These are phyloP conservation scores for Nicotiana tomentosiformis DNA, from an alignment of 257 asterid species.

Conservation along the genomic window DNA sequence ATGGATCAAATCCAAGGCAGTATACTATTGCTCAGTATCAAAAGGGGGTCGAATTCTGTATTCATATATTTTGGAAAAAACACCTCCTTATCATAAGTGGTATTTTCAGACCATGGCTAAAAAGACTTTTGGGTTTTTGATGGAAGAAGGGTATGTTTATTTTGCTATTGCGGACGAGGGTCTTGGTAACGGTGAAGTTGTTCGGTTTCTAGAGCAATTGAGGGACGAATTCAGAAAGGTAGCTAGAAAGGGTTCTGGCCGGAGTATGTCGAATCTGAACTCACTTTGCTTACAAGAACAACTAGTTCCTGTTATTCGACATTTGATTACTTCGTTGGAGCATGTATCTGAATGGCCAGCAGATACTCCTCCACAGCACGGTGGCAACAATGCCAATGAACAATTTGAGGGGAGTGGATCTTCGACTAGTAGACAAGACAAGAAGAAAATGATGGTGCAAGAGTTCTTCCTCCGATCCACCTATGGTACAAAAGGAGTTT, in stretches of 20 bases:
- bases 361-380: slow-evolving; percentile 4
- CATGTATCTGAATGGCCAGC: slow-evolving; percentile 26
- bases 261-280: slow-evolving; percentile 26
- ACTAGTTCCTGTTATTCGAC: slow-evolving; percentile 35
- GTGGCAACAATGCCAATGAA: slow-evolving; percentile 19
- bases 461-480: slow-evolving; percentile 20
- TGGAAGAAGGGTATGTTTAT: slow-evolving; percentile 43
- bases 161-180: slow-evolving; percentile 48
- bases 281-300: slow-evolving; percentile 42
- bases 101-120: slow-evolving; percentile 46
- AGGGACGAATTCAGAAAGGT: slow-evolving; percentile 40
- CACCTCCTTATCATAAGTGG: slow-evolving; percentile 66
- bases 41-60: slow-evolving; percentile 43
- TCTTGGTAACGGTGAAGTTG: slow-evolving; percentile 30
- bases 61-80: slow-evolving; percentile 40
- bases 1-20: too few relatives aligned
- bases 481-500: slow-evolving; percentile 27
- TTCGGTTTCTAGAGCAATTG: slow-evolving; percentile 30
- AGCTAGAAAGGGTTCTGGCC: slow-evolving; percentile 24
- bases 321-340: slow-evolving; percentile 13
- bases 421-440: slow-evolving; percentile 42
- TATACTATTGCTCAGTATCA: slow-evolving; percentile 46
- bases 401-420: slow-evolving; percentile 21
- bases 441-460: slow-evolving; percentile 38
- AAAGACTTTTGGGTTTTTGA: slow-evolving; percentile 47